Base-by-base conservation (phyloP, 768 basidiomycete species). In the Pleurotus djamor region DNA sequence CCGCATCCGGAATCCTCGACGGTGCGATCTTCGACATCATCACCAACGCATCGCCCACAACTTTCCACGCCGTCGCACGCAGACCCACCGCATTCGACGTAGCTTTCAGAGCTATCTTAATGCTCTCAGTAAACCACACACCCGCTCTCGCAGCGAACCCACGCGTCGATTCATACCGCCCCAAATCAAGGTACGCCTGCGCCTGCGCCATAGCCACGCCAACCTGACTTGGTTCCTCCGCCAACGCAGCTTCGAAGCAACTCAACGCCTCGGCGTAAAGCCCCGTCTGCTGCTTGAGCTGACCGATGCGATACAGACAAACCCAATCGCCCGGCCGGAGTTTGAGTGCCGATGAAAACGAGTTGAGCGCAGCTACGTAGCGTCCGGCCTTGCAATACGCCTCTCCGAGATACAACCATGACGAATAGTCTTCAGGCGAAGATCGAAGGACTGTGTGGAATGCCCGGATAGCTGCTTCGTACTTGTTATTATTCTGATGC, bases 391-490 rank as follows among this genome's bases (percentile, higher is more conserved):
- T 88, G 64, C 84, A 85, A 65, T 99, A 98, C 0, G 94, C 91
- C 71, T 97, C 94, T 1, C 96, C 96, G 2, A 99, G 80, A 38
- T 92, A 84, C 12, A 94, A 79, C 97, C 96, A 98, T n/a, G 88
- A 83, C 13, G 86, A 69, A 10, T 84, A 81, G 71, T 98, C 94
- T 2, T 87, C 83, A 1, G 86, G 81, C 17, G 92, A 83, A 5
- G 89, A 88, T 14, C 94, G 82, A 4, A 97, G 79, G 0, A 92
- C 87, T n/a, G 94, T 80, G 65, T 98, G 95, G 65, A 93, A 87
- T 0, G 89, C 87, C 64, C 90, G 85, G 36, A 94, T 92, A 2
- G 95, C 93, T 44, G 83, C 77, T 4, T 79, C 65, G 66, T 89
- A 94, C 62, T 92, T 87, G 52, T 78, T 77, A 28, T 84, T 83